A percentile compares a stretch with the other conserved stretches of the same genome.
Evolutionary conservation across 495 filamentous ascomycete species (phyloP).

Genomic region (Podospora anserina): DNA sequence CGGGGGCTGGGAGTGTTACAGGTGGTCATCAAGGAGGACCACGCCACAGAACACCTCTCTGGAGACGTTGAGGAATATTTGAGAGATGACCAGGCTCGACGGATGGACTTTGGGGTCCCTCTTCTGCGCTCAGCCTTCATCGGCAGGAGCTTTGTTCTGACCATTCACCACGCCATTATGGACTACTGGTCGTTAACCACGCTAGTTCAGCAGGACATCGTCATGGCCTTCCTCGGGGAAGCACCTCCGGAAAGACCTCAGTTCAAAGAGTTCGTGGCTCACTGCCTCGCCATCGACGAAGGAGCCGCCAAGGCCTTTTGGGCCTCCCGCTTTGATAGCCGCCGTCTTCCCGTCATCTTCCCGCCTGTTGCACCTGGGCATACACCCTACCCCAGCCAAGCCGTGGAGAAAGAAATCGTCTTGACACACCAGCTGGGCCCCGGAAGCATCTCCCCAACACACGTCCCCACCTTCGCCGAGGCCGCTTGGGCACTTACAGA

Average conservation of each 20-base stretch:
- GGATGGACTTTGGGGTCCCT: neutral
- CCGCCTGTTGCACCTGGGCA: neutral
- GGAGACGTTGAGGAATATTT: neutral
- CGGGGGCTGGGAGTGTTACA: neutral
- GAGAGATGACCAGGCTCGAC: neutral
- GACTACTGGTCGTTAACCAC: slow-evolving; percentile 4
- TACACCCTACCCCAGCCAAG: neutral
- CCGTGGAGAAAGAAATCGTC: neutral
- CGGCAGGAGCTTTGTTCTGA: neutral
- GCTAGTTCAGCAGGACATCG: neutral
- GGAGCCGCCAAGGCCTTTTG: neutral
- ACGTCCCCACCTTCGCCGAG: neutral
- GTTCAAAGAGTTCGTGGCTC: neutral
- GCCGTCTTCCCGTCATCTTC: neutral
- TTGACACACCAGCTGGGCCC: neutral
- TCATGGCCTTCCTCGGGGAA: neutral
- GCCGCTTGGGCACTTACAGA: neutral
- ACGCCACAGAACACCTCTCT: neutral
- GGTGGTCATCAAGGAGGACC: neutral
- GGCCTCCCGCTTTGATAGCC: neutral
- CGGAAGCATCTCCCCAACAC: neutral
- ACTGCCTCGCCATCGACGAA: slow-evolving; percentile 3
- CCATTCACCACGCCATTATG: slow-evolving; percentile 5
- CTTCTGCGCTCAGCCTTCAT: neutral
- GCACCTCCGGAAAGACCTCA: neutral